phyloP scores from a whole-genome alignment of 1,284 basidiomycete species.

The Marasmius fiardii region DNA sequence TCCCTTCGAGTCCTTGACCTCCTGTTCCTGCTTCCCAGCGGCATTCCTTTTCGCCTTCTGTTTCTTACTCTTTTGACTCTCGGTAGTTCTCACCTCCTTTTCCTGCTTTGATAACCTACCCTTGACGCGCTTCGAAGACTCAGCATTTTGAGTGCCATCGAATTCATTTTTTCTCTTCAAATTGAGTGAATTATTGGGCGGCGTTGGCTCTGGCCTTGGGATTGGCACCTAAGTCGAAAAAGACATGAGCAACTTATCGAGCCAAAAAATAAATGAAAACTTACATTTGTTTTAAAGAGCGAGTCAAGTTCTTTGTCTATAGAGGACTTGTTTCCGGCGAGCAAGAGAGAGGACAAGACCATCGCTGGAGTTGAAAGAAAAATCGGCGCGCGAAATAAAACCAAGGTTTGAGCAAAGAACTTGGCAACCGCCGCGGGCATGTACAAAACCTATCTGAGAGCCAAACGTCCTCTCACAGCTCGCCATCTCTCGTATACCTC shows the following conservation, averaged over 20 bases:
- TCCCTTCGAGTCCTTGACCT: not conserved
- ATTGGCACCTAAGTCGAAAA: not conserved
- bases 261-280: not conserved
- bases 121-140: not conserved
- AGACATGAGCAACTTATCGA: not conserved
- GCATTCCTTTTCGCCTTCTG: not conserved
- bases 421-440: too few relatives aligned
- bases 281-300: not conserved
- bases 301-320: not conserved
- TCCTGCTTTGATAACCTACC: not conserved
- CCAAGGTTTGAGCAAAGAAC: too few relatives aligned
- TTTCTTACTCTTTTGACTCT: not conserved
- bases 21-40: not conserved
- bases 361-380: not conserved
- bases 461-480: not conserved
- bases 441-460: constrained; percentile 5
- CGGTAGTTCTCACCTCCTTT: not conserved
- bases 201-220: not conserved
- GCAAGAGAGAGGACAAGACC: not conserved
- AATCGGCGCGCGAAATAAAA: not conserved
- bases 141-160: not conserved
- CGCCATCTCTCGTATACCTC: constrained; percentile 4
- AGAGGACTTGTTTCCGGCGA: not conserved
- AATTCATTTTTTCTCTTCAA: not conserved
- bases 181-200: not conserved